Evolutionary conservation across 441 rosid genomes (phyloP).

Genomic region (Melastoma candidum): DNA sequence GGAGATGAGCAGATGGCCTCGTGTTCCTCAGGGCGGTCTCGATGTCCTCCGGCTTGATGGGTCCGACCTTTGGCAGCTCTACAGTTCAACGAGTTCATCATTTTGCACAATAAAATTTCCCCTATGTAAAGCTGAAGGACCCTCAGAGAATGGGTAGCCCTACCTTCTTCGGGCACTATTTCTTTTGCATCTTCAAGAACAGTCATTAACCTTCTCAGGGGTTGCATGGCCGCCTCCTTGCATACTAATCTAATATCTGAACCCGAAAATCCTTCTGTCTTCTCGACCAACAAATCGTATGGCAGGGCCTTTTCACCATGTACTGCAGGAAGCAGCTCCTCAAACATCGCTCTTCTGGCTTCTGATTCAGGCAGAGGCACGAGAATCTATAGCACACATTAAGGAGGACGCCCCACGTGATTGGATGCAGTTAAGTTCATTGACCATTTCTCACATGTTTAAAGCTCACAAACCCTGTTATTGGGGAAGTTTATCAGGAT

Average conservation of each 20-base stretch:
- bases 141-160: constrained; percentile 2
- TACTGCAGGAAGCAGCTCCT: constrained; percentile 56
- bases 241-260: constrained; percentile 82
- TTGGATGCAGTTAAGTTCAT: neutral
- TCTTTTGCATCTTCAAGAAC: constrained; percentile 52
- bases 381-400: constrained; percentile 47
- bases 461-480: neutral
- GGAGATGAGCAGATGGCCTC: constrained; percentile 85
- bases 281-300: constrained; percentile 60
- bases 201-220: constrained; percentile 65
- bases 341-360: constrained; percentile 74
- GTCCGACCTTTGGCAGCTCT: constrained; percentile 76
- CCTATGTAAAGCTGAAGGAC: neutral
- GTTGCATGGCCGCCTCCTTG: constrained; percentile 97
- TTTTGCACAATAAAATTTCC: neutral
- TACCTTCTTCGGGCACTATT: constrained; percentile 69
- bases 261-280: constrained; percentile 76
- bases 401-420: neutral
- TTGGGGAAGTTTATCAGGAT: constrained; percentile 34
- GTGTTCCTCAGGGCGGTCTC: constrained; percentile 66
- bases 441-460: neutral
- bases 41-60: constrained; percentile 50
- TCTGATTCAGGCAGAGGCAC: constrained; percentile 83
- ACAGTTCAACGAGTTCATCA: constrained; percentile 2
- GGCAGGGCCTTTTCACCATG: constrained; percentile 55